Percentiles rank a stretch among this genome's conserved stretches.
Conservation (phyloP, 768 basidiomycete species). For the Scleroderma bovista region DNA sequence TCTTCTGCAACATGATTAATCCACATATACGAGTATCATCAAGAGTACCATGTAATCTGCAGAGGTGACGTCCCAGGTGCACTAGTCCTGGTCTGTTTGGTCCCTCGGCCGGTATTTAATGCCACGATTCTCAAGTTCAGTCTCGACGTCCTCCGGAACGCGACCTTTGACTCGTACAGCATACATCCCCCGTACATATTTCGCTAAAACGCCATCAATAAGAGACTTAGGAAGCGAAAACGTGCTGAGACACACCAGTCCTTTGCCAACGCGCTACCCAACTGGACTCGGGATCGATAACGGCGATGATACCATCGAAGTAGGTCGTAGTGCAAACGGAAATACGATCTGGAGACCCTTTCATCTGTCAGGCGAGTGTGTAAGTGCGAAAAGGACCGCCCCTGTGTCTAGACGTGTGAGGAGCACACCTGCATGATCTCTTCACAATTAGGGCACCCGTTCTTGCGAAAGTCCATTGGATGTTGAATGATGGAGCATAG, state of each 20-base stretch:
- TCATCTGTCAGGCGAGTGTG: slow-evolving; percentile 53
- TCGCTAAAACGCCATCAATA: slow-evolving; percentile 48
- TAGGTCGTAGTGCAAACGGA: slow-evolving; percentile 83
- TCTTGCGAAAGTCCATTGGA: slow-evolving; percentile 74
- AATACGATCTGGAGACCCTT: slow-evolving; percentile 79
- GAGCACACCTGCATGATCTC: slow-evolving; percentile 82
- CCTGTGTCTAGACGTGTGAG: neutral
- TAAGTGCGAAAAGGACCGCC: neutral
- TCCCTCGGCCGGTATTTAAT: slow-evolving; percentile 86
- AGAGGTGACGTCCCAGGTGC: neutral
- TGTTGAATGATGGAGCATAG: slow-evolving; percentile 89
- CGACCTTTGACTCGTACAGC: slow-evolving; percentile 86
- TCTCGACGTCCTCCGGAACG: slow-evolving; percentile 80
- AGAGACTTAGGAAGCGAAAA: neutral
- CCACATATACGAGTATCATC: too few species aligned
- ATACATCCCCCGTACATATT: slow-evolving; percentile 89
- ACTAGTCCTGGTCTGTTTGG: slow-evolving; percentile 65
- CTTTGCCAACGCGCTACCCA: slow-evolving; percentile 98
- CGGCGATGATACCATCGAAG: slow-evolving; percentile 88
- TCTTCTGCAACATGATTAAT: too few species aligned
- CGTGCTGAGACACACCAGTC: slow-evolving; percentile 55
- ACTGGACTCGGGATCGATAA: slow-evolving; percentile 78
- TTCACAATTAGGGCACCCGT: slow-evolving; percentile 97
- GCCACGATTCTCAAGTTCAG: slow-evolving; percentile 67
- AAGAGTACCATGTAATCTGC: too few species aligned